A percentile compares a stretch with the other conserved stretches of the same genome.
Evolutionary conservation across 768 basidiomycete species (phyloP).

Genomic region (Gloeostereum incarnatum): DNA sequence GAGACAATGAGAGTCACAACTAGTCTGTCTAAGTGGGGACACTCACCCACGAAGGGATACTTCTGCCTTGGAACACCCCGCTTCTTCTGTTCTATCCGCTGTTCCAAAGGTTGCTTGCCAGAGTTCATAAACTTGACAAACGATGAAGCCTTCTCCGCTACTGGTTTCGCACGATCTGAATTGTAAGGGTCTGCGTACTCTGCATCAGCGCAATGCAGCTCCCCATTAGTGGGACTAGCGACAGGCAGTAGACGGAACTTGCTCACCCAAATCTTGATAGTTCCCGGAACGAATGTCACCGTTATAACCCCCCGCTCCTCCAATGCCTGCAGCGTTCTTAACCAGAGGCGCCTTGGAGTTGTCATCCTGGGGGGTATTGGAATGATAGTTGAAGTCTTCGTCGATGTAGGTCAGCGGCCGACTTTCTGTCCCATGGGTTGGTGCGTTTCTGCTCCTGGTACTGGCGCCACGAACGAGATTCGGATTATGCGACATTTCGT

Average conservation of each 20-base stretch:
- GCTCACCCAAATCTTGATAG: slow-evolving; percentile 48
- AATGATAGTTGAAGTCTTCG: slow-evolving; percentile 16
- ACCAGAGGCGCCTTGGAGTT: slow-evolving; percentile 32
- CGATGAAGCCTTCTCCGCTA: slow-evolving; percentile 29
- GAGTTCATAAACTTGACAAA: slow-evolving; percentile 32
- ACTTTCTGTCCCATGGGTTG: neutral
- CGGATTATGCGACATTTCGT: slow-evolving; percentile 6
- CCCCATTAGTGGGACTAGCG: neutral
- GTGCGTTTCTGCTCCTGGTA: slow-evolving; percentile 1
- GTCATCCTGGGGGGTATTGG: slow-evolving; percentile 15
- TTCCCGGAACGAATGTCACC: no score
- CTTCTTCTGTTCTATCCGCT: slow-evolving; percentile 84
- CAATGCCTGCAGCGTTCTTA: slow-evolving; percentile 31
- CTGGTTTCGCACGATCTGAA: slow-evolving; percentile 12
- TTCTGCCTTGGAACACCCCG: slow-evolving; percentile 77
- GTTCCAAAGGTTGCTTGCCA: slow-evolving; percentile 56
- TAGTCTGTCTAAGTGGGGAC: neutral
- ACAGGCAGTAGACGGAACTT: neutral
- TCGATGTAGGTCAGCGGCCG: slow-evolving; percentile 12
- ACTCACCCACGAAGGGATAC: slow-evolving; percentile 69
- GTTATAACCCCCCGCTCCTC: no score
- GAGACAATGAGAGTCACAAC: neutral
- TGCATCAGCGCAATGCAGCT: slow-evolving; percentile 14
- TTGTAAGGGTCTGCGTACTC: slow-evolving; percentile 57
- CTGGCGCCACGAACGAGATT: slow-evolving; percentile 9